Percentiles rank a stretch among this genome's conserved stretches.
phyloP scores from a whole-genome alignment of 768 basidiomycete genomes.

The Termitomyces sp. region DNA sequence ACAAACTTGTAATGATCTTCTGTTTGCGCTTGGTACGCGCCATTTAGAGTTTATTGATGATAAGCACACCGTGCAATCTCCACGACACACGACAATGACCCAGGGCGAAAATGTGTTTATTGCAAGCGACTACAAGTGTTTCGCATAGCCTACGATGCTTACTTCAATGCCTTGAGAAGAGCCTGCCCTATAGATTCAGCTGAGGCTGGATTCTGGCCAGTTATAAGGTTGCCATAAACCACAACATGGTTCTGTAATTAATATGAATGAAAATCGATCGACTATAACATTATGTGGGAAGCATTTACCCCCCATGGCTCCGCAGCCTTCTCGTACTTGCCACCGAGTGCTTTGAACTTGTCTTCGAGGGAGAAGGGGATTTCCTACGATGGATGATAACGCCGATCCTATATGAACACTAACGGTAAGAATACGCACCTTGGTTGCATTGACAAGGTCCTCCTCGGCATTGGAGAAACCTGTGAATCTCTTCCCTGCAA shows the following conservation, averaged over 20 bases:
- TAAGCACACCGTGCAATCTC: background rate
- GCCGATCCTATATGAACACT: background rate
- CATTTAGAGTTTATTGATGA: background rate
- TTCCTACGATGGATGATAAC: constrained; percentile 23
- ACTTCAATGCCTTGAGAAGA: constrained; percentile 44
- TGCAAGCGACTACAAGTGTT: background rate
- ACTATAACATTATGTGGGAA: background rate
- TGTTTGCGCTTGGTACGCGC: background rate
- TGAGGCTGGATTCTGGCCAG: constrained; percentile 73
- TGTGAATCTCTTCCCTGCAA: constrained; percentile 50
- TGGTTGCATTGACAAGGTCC: constrained; percentile 33
- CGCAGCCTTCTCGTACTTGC: constrained; percentile 51
- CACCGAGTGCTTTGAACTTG: constrained; percentile 59
- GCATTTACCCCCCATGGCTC: constrained; percentile 49
- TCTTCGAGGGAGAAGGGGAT: constrained; percentile 72
- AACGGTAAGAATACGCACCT: constrained; percentile 24
- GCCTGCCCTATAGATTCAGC: constrained; percentile 51
- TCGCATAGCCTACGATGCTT: background rate
- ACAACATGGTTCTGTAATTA: constrained; percentile 39
- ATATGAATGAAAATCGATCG: background rate
- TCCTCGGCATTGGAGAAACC: constrained; percentile 76
- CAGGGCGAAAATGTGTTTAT: background rate
- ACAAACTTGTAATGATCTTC: constrained; percentile 4
- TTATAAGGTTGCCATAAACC: constrained; percentile 53
- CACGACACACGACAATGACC: background rate